Conservation (phyloP, 345 rosid species). For the Syzygium oleosum region DNA sequence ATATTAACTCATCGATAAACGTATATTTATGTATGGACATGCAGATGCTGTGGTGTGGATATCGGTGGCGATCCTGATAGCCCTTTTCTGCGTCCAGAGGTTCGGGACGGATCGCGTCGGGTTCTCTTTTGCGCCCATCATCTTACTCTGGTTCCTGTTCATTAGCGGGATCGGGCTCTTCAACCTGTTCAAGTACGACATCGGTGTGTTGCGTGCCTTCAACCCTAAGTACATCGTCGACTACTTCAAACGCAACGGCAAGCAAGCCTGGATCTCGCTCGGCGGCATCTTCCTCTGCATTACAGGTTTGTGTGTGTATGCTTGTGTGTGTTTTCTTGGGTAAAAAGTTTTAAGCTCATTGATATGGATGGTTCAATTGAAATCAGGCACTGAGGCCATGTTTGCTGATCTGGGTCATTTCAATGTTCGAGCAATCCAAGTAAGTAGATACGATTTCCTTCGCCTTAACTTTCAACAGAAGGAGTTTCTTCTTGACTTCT, state of each 20-base stretch:
- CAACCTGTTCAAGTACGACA: constrained; percentile 49
- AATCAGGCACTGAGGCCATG: constrained; percentile 74
- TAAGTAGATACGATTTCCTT: constrained; percentile 6
- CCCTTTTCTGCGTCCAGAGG: constrained; percentile 43
- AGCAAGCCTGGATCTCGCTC: constrained; percentile 49
- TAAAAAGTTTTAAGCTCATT: not conserved
- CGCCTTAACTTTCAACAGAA: not conserved
- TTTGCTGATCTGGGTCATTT: constrained; percentile 89
- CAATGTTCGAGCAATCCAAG: constrained; percentile 57
- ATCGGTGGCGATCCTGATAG: constrained; percentile 48
- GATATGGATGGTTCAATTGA: not conserved
- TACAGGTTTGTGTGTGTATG: constrained; percentile 30
- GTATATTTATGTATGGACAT: not conserved
- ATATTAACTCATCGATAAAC: not conserved
- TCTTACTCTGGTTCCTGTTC: constrained; percentile 45
- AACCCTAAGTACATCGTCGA: constrained; percentile 48
- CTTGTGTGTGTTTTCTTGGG: not conserved
- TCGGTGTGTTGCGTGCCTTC: constrained; percentile 52
- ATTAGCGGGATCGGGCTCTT: constrained; percentile 52
- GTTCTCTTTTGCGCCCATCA: constrained; percentile 51
- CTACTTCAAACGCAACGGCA: constrained; percentile 51
- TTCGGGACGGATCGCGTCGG: constrained; percentile 80
- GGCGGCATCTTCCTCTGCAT: constrained; percentile 71
- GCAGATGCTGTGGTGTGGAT: constrained; percentile 60
- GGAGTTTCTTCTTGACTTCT: not conserved